Conservation (phyloP, 495 filamentous ascomycete genomes). For the Penicillium cinerascens region DNA sequence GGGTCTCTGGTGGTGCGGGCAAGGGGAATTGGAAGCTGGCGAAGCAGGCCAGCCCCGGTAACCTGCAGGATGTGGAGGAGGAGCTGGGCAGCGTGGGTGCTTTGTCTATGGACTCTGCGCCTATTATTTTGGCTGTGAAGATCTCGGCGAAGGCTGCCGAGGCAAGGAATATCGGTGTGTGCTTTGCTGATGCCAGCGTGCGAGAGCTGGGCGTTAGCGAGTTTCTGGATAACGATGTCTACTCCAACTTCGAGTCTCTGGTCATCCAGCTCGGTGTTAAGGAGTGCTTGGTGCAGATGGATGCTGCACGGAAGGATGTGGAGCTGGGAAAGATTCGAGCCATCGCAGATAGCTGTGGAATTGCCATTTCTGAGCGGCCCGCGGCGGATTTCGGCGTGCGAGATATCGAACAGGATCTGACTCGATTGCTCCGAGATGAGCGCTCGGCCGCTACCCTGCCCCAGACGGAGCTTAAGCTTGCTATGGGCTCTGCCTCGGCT, state of each 20-base stretch:
- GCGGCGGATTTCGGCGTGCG: conserved; percentile 76
- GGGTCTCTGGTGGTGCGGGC: conserved; percentile 58
- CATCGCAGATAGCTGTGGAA: conserved; percentile 88
- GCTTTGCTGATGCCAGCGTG: conserved; percentile 97
- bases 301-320: conserved; percentile 75
- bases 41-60: conserved; percentile 92
- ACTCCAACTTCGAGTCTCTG: conserved; percentile 95
- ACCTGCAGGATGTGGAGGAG: conserved; percentile 95
- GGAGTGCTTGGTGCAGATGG: conserved; percentile 80
- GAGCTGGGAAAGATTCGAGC: conserved; percentile 83
- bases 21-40: conserved; percentile 85
- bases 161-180: conserved; percentile 84
- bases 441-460: conserved; percentile 71
- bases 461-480: conserved; percentile 88
- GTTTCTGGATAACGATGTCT: conserved; percentile 96
- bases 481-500: conserved; percentile 92
- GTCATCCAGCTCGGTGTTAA: conserved; percentile 95
- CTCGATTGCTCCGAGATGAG: conserved; percentile 82
- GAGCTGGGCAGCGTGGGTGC: conserved; percentile 68
- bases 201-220: conserved; percentile 95
- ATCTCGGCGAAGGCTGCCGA: conserved; percentile 82
- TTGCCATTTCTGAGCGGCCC: conserved; percentile 78
- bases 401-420: conserved; percentile 96
- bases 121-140: conserved; percentile 92
- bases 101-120: conserved; percentile 74